phyloP scores from a whole-genome alignment of 345 rosid genomes.

The Bretschneidera sinensis region DNA sequence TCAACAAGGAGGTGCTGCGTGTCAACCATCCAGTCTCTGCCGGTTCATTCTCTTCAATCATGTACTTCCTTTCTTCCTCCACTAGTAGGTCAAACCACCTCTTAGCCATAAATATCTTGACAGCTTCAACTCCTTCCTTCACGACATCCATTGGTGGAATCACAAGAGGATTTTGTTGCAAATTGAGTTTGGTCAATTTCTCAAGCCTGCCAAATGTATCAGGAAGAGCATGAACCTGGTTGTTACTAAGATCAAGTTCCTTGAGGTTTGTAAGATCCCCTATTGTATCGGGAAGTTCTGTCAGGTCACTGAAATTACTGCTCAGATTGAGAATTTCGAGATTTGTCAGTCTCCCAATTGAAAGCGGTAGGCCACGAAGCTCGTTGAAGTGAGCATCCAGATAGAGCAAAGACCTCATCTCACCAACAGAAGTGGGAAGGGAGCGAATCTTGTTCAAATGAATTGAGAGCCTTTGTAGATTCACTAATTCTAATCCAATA shows the following conservation, averaged over 20 bases:
- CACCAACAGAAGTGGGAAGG: conserved; percentile 67
- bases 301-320: conserved; percentile 75
- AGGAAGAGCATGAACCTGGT: conserved; percentile 80
- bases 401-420: conserved; percentile 56
- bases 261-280: conserved; percentile 72
- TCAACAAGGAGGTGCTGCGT: conserved; percentile 77
- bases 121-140: conserved; percentile 67
- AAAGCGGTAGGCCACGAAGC: conserved; percentile 53
- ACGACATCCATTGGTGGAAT: conserved; percentile 60
- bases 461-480: conserved; percentile 52
- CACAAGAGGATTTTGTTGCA: conserved; percentile 70
- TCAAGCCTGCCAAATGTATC: conserved; percentile 78
- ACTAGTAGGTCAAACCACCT: conserved; percentile 63
- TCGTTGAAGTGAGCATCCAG: conserved; percentile 87
- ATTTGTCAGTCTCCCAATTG: conserved; percentile 60
- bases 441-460: conserved; percentile 77
- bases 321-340: conserved; percentile 70
- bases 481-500: conserved; percentile 62
- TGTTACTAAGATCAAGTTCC: conserved; percentile 88
- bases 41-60: conserved; percentile 46
- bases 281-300: conserved; percentile 66
- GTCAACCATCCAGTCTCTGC: conserved; percentile 67
- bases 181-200: conserved; percentile 56
- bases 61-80: conserved; percentile 61
- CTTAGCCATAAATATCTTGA: conserved; percentile 66